Evolutionary conservation across 805 yeast genomes (phyloP), one percentile per base, ranked within the genome.

Genomic region (Jamesozyma piceae): DNA sequence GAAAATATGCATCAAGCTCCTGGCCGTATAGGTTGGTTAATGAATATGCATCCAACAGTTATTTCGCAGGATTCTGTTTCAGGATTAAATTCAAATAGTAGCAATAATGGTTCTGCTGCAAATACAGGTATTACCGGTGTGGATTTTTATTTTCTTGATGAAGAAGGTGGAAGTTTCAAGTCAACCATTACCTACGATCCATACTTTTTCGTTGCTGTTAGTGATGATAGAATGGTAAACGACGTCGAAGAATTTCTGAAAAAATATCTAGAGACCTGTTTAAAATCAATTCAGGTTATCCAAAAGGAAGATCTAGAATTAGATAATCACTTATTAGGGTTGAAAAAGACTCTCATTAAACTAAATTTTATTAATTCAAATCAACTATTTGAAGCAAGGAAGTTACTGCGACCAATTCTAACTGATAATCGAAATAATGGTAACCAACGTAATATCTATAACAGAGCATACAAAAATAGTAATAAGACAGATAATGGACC

Each of bases 131-230:
- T 75, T 29, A 76, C 96, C 0, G 98, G 90, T 3, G 96, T 90
- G 2, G 97, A 92, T 53, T 88, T 82, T 62, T 94, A 94, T 58
- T 92, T 94, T 53, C 64, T 92, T 6, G 97, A 89, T 60, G 95
- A 86, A 54, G 97, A 89, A 60, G 99, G 99, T 38, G 98, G 97
- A 5, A 78, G 84, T 35, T 92, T 94, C 68, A 92, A 90, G 58
- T 80, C 88, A 3, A 82, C 95, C 1, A 63, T 85, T 13, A 82
- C 74, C 44, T 85, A 75, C 57, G 88, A 86, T 52, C 99, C 99
- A 0, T 92, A 92, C 60, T 84, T 92, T 55, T 75, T 82, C 40
- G 65, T 92, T 10, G 71, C 77, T 2, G 77, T 86, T 49, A 68
- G 74, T 4, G 62, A 59, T 45, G 71, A 65, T 39, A 55, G 64